phyloP scores from a whole-genome alignment of 352 stramenopile species.

The Pythium phragmitis region DNA sequence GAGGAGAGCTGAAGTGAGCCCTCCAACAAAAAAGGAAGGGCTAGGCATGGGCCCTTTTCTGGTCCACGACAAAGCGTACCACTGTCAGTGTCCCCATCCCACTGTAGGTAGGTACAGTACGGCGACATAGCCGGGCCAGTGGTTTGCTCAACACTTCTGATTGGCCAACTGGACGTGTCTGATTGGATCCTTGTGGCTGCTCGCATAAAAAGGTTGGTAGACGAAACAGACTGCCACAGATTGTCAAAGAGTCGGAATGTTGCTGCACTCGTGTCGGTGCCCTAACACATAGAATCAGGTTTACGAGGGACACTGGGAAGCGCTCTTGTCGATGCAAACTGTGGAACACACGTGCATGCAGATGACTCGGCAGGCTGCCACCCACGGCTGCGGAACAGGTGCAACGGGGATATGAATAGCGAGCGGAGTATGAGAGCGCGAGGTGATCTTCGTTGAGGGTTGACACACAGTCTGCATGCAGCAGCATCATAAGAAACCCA shows the following conservation, averaged over 20 bases:
- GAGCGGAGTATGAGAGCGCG: no score
- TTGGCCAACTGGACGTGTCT: slow-evolving; percentile 9
- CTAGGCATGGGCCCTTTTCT: slow-evolving; percentile 4
- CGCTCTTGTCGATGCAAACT: not conserved
- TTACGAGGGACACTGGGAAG: not conserved
- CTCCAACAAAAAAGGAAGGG: slow-evolving; percentile 16
- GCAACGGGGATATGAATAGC: no score
- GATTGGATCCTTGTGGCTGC: not conserved
- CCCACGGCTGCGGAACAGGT: no score
- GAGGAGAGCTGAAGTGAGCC: slow-evolving; percentile 14
- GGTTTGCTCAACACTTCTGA: slow-evolving; percentile 1
- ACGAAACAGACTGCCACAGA: slow-evolving; percentile 16
- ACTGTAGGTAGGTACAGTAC: slow-evolving; percentile 12
- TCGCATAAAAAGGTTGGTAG: slow-evolving; percentile 3
- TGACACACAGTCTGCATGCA: no score
- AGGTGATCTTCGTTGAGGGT: no score
- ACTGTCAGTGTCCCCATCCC: not conserved
- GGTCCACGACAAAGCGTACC: not conserved
- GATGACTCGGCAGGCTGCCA: no score
- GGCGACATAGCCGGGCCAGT: not conserved
- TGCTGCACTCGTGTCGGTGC: not conserved
- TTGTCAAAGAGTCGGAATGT: slow-evolving; percentile 21
- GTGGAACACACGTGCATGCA: no score
- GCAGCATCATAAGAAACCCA: no score
- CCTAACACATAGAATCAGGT: slow-evolving; percentile 5